phyloP scores from a whole-genome alignment of 306 rosid genomes.

The Rosa lucieae region DNA sequence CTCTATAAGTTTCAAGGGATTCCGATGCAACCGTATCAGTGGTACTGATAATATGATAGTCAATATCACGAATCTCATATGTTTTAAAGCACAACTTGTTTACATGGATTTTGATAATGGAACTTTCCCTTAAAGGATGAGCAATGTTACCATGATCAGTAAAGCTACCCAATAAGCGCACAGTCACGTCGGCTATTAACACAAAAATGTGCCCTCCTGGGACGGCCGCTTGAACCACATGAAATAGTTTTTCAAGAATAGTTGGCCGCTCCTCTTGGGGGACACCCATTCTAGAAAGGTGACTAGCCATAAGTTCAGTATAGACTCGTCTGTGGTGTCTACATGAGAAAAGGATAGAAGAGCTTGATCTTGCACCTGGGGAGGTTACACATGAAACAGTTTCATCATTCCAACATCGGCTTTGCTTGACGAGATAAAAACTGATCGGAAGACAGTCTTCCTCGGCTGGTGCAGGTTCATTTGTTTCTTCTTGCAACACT shows the following conservation, averaged over 20 bases:
- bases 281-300: not conserved
- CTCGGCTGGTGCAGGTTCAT: not conserved
- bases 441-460: not conserved
- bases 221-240: not conserved
- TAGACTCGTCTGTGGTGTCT: not conserved
- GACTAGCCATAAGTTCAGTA: not conserved
- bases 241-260: not conserved
- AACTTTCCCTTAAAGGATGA: not conserved
- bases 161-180: not conserved
- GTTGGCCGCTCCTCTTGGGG: not conserved
- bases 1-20: not conserved
- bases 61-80: not conserved
- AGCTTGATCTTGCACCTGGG: not conserved
- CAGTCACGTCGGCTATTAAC: not conserved
- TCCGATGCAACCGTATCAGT: not conserved
- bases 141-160: not conserved
- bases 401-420: not conserved
- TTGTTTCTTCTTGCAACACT: too few species aligned
- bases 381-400: not conserved
- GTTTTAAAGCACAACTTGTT: not conserved
- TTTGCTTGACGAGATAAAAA: not conserved
- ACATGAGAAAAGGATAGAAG: not conserved
- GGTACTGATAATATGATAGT: not conserved
- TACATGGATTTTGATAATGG: not conserved
- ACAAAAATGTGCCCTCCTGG: not conserved